Conservation (phyloP, 441 rosid genomes). For the Gossypium davidsonii region DNA sequence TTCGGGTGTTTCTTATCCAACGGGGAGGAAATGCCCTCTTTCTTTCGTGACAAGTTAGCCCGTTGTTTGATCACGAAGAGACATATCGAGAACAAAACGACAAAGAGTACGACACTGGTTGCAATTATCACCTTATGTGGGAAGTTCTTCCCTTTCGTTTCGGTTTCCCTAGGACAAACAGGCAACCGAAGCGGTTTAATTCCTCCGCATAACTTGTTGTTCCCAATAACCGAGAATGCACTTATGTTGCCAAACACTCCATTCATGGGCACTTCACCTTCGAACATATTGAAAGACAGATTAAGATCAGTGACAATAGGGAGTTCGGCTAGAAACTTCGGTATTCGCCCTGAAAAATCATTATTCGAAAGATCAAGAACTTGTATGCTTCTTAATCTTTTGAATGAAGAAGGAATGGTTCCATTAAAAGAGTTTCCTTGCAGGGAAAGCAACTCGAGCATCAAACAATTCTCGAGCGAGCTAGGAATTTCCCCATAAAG, state of each 20-base stretch:
- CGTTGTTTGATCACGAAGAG: background rate
- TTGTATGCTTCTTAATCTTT: background rate
- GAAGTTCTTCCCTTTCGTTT: background rate
- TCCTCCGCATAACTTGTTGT: slow-evolving; percentile 6
- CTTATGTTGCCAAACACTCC: background rate
- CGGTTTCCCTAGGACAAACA: background rate
- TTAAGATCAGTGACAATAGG: background rate
- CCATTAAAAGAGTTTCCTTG: background rate
- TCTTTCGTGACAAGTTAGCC: background rate
- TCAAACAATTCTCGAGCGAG: background rate
- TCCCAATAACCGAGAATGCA: background rate
- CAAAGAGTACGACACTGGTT: background rate
- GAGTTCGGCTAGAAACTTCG: background rate
- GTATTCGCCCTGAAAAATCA: background rate
- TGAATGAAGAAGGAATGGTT: background rate
- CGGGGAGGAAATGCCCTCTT: background rate
- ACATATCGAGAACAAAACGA: background rate
- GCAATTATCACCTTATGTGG: background rate
- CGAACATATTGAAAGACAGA: background rate
- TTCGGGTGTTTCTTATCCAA: background rate
- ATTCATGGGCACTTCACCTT: background rate
- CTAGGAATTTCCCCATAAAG: background rate
- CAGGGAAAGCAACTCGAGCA: background rate
- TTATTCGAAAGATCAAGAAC: background rate
- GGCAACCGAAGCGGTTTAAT: background rate